phyloP scores from a whole-genome alignment of 768 basidiomycete genomes.

The Leccinum variicolor region DNA sequence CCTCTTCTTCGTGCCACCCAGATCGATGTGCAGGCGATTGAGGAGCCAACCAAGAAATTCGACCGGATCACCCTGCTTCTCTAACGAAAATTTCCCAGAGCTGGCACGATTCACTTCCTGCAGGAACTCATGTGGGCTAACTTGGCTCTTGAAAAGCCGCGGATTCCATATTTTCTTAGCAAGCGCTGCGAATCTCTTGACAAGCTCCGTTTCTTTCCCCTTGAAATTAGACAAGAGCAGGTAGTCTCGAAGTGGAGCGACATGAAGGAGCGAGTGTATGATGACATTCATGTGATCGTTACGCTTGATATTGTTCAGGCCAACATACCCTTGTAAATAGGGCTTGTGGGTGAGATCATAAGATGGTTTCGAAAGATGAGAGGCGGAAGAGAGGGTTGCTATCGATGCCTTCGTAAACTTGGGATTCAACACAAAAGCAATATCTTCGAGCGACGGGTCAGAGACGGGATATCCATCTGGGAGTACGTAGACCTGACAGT shows the following conservation, averaged over 20 bases:
- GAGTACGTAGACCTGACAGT: conserved; percentile 84
- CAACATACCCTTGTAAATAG: conserved; percentile 92
- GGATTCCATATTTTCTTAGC: conserved; percentile 98
- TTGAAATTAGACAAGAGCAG: conserved; percentile 72
- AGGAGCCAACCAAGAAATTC: conserved; percentile 96
- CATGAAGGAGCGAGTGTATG: conserved; percentile 89
- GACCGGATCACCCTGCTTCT: conserved; percentile 92
- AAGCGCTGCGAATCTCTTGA: conserved; percentile 82
- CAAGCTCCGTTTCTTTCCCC: conserved; percentile 79
- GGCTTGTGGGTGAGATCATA: conserved; percentile 81
- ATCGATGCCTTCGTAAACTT: conserved; percentile 68
- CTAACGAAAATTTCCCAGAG: conserved; percentile 86
- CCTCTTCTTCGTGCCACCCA: conserved; percentile 91
- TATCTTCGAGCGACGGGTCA: conserved; percentile 96
- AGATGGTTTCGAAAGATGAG: conserved; percentile 65
- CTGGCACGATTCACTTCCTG: conserved; percentile 94
- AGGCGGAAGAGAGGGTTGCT: conserved; percentile 52
- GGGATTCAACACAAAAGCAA: conserved; percentile 85
- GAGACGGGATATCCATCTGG: conserved; percentile 97
- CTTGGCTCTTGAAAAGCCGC: conserved; percentile 93
- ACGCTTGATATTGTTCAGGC: conserved; percentile 95
- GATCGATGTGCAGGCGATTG: conserved; percentile 88
- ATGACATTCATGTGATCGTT: conserved; percentile 99
- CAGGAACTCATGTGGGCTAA: conserved; percentile 97
- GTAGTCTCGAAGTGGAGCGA: conserved; percentile 85